phyloP scores from a whole-genome alignment of 257 asterid species.

The Nicotiana paniculata region DNA sequence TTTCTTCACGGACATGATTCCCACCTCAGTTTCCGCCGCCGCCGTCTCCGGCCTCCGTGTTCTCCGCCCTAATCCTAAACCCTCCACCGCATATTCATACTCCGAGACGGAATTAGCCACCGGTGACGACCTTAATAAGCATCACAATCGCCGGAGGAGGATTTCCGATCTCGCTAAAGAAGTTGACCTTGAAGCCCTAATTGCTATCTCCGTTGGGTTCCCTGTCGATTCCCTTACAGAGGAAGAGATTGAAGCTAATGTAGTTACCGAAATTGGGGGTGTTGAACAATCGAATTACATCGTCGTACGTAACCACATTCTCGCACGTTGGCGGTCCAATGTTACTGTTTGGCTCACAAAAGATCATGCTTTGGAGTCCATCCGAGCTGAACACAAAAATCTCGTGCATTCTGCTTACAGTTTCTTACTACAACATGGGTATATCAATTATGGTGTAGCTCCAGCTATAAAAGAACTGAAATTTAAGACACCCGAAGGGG shows the following conservation, averaged over 20 bases:
- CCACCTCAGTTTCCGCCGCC: slow-evolving; percentile 40
- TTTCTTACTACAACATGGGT: slow-evolving; percentile 79
- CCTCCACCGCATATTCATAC: slow-evolving; percentile 36
- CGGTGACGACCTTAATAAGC: slow-evolving; percentile 25
- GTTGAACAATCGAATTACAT: slow-evolving; percentile 87
- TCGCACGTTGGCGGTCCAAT: slow-evolving; percentile 24
- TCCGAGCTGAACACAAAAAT: slow-evolving; percentile 83
- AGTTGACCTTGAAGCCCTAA: slow-evolving; percentile 83
- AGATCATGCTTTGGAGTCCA: slow-evolving; percentile 87
- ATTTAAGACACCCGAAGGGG: slow-evolving; percentile 33
- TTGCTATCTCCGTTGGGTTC: slow-evolving; percentile 91
- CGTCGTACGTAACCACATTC: slow-evolving; percentile 85
- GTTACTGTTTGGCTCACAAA: slow-evolving; percentile 75
- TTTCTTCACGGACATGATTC: slow-evolving; percentile 79
- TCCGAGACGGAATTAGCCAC: slow-evolving; percentile 33
- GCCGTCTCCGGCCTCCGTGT: slow-evolving; percentile 69
- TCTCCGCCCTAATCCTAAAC: slow-evolving; percentile 70
- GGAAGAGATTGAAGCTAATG: slow-evolving; percentile 95
- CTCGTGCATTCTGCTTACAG: slow-evolving; percentile 73
- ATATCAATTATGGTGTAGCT: slow-evolving; percentile 83
- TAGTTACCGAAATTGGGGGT: slow-evolving; percentile 76
- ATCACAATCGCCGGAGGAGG: slow-evolving; percentile 45
- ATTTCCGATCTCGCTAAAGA: slow-evolving; percentile 71
- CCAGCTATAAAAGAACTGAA: slow-evolving; percentile 67
- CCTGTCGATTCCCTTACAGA: slow-evolving; percentile 91